Percentiles rank a stretch among this genome's conserved stretches.
Evolutionary conservation across 2,329 filamentous ascomycete genomes (phyloP).

Genomic region (Lecanicillium sp.): DNA sequence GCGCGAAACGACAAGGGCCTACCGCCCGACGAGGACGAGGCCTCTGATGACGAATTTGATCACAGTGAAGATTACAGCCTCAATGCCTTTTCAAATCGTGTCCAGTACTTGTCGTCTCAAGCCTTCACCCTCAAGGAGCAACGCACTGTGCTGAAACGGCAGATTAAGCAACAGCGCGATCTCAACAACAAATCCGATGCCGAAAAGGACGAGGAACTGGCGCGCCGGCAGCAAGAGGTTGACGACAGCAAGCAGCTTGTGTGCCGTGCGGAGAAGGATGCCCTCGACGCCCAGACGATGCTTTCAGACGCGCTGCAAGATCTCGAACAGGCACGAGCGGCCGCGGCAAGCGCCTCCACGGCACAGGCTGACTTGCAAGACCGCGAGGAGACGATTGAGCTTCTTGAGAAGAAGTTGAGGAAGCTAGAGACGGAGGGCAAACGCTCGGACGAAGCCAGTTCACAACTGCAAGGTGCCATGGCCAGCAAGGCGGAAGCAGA

Average conservation of each 20-base stretch:
- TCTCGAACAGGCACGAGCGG: constrained; percentile 30
- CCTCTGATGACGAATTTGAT: constrained; percentile 46
- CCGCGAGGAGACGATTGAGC: constrained; percentile 33
- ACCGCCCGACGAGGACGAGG: constrained; percentile 50
- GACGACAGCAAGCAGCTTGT: constrained; percentile 32
- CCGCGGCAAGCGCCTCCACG: constrained; percentile 14
- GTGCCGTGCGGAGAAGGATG: constrained; percentile 29
- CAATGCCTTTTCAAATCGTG: constrained; percentile 66
- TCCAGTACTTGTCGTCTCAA: constrained; percentile 71
- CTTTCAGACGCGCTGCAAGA: constrained; percentile 40
- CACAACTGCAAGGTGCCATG: constrained; percentile 22
- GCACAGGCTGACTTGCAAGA: constrained; percentile 29
- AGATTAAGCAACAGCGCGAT: constrained; percentile 92
- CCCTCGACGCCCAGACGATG: constrained; percentile 35
- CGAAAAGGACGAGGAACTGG: constrained; percentile 58
- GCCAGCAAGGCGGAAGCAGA: constrained; percentile 11
- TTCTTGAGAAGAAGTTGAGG: constrained; percentile 34
- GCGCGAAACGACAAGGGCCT: constrained; percentile 49
- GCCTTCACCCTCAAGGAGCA: constrained; percentile 77
- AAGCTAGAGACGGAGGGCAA: constrained; percentile 23
- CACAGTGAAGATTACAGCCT: constrained; percentile 60
- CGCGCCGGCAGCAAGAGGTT: constrained; percentile 49
- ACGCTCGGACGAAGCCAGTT: constrained; percentile 15
- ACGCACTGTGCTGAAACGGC: constrained; percentile 78
- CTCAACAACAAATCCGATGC: constrained; percentile 81